Conservation (phyloP, 257 asterid genomes). For the Ehretia macrophylla region DNA sequence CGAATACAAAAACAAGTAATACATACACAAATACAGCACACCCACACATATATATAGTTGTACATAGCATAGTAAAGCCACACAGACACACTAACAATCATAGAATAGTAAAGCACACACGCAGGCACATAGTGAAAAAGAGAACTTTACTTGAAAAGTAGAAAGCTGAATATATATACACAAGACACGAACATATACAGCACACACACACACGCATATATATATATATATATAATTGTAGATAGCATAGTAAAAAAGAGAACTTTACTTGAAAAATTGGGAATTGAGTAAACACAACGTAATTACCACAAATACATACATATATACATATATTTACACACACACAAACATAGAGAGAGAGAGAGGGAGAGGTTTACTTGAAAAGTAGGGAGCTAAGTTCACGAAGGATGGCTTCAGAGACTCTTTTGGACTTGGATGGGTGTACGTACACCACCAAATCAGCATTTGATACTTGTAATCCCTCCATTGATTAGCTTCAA, state of each 20-base stretch:
- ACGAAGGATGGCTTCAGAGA: slow-evolving; percentile 45
- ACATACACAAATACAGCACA: too few species aligned
- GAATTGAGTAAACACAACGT: slow-evolving; percentile 53
- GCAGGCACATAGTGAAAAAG: too few species aligned
- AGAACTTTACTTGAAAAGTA: too few species aligned
- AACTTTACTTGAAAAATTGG: slow-evolving; percentile 58
- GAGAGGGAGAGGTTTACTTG: slow-evolving; percentile 40
- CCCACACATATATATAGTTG: too few species aligned
- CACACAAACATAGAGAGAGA: background rate
- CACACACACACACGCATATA: too few species aligned
- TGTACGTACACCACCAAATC: slow-evolving; percentile 49
- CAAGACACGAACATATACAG: too few species aligned
- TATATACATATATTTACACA: background rate
- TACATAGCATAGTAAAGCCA: too few species aligned
- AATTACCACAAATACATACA: background rate
- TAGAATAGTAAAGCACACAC: too few species aligned
- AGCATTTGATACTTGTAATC: slow-evolving; percentile 48
- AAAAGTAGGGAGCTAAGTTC: slow-evolving; percentile 71
- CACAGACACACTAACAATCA: too few species aligned
- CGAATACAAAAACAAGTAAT: too few species aligned
- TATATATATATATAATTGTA: too few species aligned
- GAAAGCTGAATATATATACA: too few species aligned
- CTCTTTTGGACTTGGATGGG: slow-evolving; percentile 55
- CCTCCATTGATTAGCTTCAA: slow-evolving; percentile 45
- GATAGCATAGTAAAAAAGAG: background rate